Percentiles rank a stretch among this genome's conserved stretches.
Conservation (phyloP, 2,329 filamentous ascomycete species). For the Zasmidium citrigriseum region DNA sequence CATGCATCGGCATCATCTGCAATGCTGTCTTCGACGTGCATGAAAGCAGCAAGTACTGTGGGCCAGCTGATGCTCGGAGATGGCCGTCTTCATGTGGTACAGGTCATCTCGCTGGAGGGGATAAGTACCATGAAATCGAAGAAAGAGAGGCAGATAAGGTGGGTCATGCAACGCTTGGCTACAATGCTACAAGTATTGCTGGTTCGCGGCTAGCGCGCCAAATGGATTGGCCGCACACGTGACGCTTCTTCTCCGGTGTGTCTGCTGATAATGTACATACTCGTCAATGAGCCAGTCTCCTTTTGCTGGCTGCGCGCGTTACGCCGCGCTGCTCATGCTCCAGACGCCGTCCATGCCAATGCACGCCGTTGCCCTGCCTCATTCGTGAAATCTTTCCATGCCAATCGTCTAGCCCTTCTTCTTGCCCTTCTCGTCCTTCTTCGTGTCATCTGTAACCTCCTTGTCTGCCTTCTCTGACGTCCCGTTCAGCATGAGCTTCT, state of each 20-base stretch:
- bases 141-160: neutral
- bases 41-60: neutral
- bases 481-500: constrained; percentile 63
- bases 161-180: constrained; percentile 2
- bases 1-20: neutral
- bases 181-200: constrained; percentile 2
- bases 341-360: constrained; percentile 25
- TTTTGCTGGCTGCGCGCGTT: constrained; percentile 17
- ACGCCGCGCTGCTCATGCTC: constrained; percentile 17
- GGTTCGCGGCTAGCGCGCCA: neutral
- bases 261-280: constrained; percentile 26
- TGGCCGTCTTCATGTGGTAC: neutral
- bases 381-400: neutral
- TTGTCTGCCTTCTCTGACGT: constrained; percentile 52
- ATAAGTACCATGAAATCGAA: neutral
- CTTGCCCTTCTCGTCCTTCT: constrained; percentile 58
- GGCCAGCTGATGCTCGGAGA: neutral
- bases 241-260: neutral
- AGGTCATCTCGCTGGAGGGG: neutral
- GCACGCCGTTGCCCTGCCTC: constrained; percentile 21
- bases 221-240: neutral
- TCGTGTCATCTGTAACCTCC: constrained; percentile 47
- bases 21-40: neutral
- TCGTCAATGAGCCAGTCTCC: constrained; percentile 14
- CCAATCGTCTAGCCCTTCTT: constrained; percentile 50